phyloP scores from a whole-genome alignment of 257 asterid species.

The Anisodus acutangulus region DNA sequence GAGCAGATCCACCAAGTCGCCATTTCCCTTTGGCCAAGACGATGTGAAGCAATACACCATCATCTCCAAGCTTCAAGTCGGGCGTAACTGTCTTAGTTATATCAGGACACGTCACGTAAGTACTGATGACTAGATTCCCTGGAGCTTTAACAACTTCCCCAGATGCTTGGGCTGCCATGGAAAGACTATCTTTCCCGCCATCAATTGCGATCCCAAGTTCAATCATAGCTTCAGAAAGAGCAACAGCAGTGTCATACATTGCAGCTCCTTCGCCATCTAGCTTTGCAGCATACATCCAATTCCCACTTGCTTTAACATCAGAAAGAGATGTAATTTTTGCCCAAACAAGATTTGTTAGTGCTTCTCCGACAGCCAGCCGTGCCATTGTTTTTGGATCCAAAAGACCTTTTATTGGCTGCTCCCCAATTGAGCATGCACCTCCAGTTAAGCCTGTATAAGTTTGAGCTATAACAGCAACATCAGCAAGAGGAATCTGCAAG shows the following conservation, averaged over 20 bases:
- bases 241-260: constrained; percentile 91
- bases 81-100: constrained; percentile 91
- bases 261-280: constrained; percentile 95
- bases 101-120: constrained; percentile 92
- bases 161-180: constrained; percentile 89
- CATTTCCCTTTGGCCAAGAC: constrained; percentile 86
- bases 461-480: constrained; percentile 91
- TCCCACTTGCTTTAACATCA: constrained; percentile 92
- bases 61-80: constrained; percentile 79
- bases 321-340: constrained; percentile 84
- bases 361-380: constrained; percentile 88
- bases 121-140: constrained; percentile 88
- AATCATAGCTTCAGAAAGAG: constrained; percentile 93
- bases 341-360: constrained; percentile 93
- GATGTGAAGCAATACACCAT: constrained; percentile 81
- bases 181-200: constrained; percentile 96
- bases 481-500: constrained; percentile 80
- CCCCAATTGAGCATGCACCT: constrained; percentile 92
- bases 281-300: constrained; percentile 99
- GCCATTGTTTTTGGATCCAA: constrained; percentile 93
- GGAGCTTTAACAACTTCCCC: constrained; percentile 96
- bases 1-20: constrained; percentile 91
- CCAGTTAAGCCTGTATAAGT: constrained; percentile 77
- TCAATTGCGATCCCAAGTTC: constrained; percentile 94
- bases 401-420: constrained; percentile 90